Evolutionary conservation across 2,329 filamentous ascomycete genomes (phyloP).

Genomic region (Ascochyta rabiei): DNA sequence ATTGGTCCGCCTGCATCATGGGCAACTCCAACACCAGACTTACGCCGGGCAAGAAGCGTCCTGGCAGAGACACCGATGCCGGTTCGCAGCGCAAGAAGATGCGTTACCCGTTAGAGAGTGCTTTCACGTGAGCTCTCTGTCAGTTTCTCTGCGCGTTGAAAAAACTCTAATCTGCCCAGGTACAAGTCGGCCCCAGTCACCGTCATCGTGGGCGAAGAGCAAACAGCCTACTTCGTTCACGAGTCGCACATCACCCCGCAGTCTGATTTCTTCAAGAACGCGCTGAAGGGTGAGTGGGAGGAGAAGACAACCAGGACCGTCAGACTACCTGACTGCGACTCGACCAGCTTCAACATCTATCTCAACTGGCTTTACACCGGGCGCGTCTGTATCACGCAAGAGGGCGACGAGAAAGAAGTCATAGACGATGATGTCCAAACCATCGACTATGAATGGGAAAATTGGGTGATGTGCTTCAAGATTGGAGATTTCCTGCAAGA

Average conservation of each 20-base stretch:
- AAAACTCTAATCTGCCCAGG: too few relatives aligned
- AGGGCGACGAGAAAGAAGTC: not conserved
- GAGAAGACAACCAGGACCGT: not conserved
- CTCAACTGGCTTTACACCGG: conserved; percentile 7
- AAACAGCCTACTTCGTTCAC: not conserved
- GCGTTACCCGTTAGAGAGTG: too few relatives aligned
- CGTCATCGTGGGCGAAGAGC: not conserved
- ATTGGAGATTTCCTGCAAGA: conserved; percentile 7
- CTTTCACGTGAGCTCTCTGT: too few relatives aligned
- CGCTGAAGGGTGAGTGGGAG: not conserved
- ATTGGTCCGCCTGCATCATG: too few relatives aligned
- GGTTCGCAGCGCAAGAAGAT: too few relatives aligned
- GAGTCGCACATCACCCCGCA: not conserved
- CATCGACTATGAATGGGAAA: not conserved
- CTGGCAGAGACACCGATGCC: too few relatives aligned
- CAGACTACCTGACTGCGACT: not conserved
- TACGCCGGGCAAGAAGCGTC: too few relatives aligned
- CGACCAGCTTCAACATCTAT: not conserved
- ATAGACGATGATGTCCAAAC: not conserved
- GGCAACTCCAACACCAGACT: too few relatives aligned
- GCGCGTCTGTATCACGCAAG: not conserved
- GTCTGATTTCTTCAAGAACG: conserved; percentile 11
- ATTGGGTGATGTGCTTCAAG: not conserved
- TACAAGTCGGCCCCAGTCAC: too few relatives aligned
- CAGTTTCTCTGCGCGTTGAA: too few relatives aligned